Percentiles rank a stretch among this genome's conserved stretches.
Conservation (phyloP, 2,329 filamentous ascomycete species). For the Westerdykella ornata region DNA sequence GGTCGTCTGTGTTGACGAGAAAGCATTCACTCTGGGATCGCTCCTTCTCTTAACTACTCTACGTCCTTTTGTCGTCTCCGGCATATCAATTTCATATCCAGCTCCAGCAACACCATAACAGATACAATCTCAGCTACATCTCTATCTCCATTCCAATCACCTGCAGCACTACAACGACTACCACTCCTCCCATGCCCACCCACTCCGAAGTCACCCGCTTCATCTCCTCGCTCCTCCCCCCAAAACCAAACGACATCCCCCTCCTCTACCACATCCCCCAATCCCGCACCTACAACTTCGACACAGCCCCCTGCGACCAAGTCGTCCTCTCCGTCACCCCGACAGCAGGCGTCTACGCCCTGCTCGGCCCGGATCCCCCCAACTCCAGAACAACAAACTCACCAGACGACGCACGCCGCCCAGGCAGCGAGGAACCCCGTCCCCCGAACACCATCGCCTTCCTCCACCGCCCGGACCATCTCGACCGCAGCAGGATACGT, state of each 20-base stretch:
- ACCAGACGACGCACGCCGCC: too few species aligned
- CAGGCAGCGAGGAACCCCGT: slow-evolving; percentile 3
- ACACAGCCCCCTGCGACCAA: slow-evolving; percentile 22
- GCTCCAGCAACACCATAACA: too few species aligned
- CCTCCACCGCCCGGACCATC: slow-evolving; percentile 30
- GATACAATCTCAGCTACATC: too few species aligned
- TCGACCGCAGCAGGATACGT: slow-evolving; percentile 21
- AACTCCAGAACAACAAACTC: not conserved
- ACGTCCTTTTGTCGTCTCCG: too few species aligned
- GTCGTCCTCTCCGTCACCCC: slow-evolving; percentile 29
- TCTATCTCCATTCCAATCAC: too few species aligned
- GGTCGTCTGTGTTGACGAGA: too few species aligned
- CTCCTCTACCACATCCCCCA: slow-evolving; percentile 31
- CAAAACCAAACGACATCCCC: slow-evolving; percentile 28
- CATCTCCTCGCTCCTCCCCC: slow-evolving; percentile 25
- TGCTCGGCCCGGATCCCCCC: slow-evolving; percentile 14
- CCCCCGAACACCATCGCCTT: slow-evolving; percentile 27
- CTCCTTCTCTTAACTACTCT: too few species aligned
- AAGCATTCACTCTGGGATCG: too few species aligned
- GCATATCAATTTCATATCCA: too few species aligned
- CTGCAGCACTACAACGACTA: too few species aligned
- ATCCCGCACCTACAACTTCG: slow-evolving; percentile 22
- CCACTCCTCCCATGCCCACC: slow-evolving; percentile 13
- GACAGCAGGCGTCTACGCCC: slow-evolving; percentile 25
- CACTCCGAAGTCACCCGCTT: slow-evolving; percentile 24